Evolutionary conservation across 441 rosid genomes (phyloP).

Genomic region (Codiaeum variegatum): DNA sequence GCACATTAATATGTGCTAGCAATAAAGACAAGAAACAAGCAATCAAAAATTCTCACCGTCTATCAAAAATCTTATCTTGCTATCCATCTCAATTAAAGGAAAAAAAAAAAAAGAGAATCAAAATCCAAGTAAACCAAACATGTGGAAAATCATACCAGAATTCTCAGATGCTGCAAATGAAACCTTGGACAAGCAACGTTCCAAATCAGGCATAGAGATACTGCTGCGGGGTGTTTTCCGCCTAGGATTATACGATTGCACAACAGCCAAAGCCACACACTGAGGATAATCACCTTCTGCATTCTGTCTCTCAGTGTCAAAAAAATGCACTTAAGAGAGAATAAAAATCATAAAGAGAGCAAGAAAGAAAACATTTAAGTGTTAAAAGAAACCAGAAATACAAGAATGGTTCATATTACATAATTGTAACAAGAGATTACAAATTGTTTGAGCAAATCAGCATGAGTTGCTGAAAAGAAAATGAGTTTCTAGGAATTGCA

Average conservation of each 20-base stretch:
- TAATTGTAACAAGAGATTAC: background rate
- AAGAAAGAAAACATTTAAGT: background rate
- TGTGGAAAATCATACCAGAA: slow-evolving; percentile 42
- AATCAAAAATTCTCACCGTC: background rate
- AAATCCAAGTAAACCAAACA: background rate
- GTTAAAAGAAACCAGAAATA: background rate
- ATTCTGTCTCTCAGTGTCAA: slow-evolving; percentile 32
- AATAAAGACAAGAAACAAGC: no score
- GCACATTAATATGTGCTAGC: background rate
- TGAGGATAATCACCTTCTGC: slow-evolving; percentile 26
- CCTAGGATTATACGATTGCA: slow-evolving; percentile 70
- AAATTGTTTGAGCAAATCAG: background rate
- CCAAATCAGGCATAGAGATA: slow-evolving; percentile 69
- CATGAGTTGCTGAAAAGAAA: background rate
- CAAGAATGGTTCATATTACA: background rate
- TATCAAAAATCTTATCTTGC: background rate
- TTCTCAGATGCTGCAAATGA: slow-evolving; percentile 65
- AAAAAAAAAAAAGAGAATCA: background rate
- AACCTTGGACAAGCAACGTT: slow-evolving; percentile 65
- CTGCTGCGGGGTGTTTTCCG: slow-evolving; percentile 66
- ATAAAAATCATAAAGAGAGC: background rate
- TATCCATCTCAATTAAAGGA: no score
- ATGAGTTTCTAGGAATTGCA: background rate
- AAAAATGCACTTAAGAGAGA: background rate
- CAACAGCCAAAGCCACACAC: slow-evolving; percentile 82